Base-by-base conservation (phyloP, 2,329 filamentous ascomycete genomes). In the Nemania serpens region DNA sequence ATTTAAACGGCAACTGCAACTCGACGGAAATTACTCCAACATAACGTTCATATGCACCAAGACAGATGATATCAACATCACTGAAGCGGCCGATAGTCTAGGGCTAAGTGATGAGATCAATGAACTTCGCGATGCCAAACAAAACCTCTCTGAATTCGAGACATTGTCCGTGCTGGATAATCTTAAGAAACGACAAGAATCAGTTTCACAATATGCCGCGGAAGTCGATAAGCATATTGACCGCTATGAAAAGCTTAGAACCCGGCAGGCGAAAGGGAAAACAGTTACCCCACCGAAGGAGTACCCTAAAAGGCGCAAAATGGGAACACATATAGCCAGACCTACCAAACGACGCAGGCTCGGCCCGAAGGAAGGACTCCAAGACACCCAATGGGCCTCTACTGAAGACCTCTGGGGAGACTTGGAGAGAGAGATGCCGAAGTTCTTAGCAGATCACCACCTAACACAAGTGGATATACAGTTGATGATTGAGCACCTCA, bases 1-100 rank as follows among this genome's bases (percentile, higher is more conserved):
- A 0, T 86, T 87, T 72, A 84, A 83, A 64, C 75, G 79, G 0
- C 84, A 87, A 62, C 73, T 87, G 2, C 82, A 85, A 51, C 82
- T 82, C 65, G 84, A 87, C 59, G 80, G 82, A 1, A 81, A 76
- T 0, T 82, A 82, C 54, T 79, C 75, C 3, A 77, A 74, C 3
- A 75, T 87, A 2, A 84, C 83, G 0, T 87, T 87, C 58, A 82
- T 70, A 18, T 70, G 68, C n/a, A 64, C 66, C 0, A 67, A 69
- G 53, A 69, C 1, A 79, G 81, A 2, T 1, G 84, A 84, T 0
- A 88, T 89, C 58, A 83, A 77, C 39, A 76, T 86, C 12, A 83
- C 83, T 1, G 83, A 88, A 1, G 82, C 87, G 11, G 55, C 68
- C 0, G 70, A 75, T 13, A 71, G 61, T 9, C 68, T 82, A 3